phyloP scores from a whole-genome alignment of 495 filamentous ascomycete genomes.

The Lentithecium fluviatile region DNA sequence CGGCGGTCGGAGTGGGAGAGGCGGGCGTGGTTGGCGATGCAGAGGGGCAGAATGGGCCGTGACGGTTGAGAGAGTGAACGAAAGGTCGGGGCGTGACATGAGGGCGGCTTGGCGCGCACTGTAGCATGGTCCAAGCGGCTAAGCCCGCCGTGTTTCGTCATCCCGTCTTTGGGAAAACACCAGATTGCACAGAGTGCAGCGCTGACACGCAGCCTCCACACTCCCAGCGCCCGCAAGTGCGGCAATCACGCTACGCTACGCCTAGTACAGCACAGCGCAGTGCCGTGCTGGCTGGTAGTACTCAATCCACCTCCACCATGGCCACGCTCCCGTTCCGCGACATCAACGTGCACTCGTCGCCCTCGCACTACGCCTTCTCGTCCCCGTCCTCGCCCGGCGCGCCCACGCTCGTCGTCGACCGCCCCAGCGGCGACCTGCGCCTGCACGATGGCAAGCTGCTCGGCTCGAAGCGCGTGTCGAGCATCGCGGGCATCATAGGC shows the following conservation, averaged over 20 bases:
- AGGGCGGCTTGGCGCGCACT: slow-evolving; percentile 5
- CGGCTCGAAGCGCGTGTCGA: slow-evolving; percentile 78
- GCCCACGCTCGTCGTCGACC: slow-evolving; percentile 80
- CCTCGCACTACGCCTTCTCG: slow-evolving; percentile 91
- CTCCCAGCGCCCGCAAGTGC: no score
- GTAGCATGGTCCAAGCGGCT: not conserved
- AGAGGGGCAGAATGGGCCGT: not conserved
- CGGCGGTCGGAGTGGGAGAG: not conserved
- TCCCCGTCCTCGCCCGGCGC: slow-evolving; percentile 90
- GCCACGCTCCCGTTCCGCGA: slow-evolving; percentile 80
- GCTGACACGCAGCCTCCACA: no score
- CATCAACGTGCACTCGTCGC: slow-evolving; percentile 89
- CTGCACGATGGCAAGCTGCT: slow-evolving; percentile 74
- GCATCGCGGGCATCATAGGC: slow-evolving; percentile 90
- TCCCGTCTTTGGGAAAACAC: slow-evolving; percentile 19
- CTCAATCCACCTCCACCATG: no score
- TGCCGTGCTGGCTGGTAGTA: no score
- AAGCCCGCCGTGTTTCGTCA: slow-evolving; percentile 24
- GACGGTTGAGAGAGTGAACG: slow-evolving; percentile 5
- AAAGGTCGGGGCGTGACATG: slow-evolving; percentile 29
- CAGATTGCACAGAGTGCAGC: no score
- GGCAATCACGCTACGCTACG: no score
- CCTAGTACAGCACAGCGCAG: no score
- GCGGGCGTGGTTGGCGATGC: not conserved
- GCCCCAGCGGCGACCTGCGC: slow-evolving; percentile 88